Conservation (phyloP, 2,329 filamentous ascomycete genomes). For the Microdochium nivale region DNA sequence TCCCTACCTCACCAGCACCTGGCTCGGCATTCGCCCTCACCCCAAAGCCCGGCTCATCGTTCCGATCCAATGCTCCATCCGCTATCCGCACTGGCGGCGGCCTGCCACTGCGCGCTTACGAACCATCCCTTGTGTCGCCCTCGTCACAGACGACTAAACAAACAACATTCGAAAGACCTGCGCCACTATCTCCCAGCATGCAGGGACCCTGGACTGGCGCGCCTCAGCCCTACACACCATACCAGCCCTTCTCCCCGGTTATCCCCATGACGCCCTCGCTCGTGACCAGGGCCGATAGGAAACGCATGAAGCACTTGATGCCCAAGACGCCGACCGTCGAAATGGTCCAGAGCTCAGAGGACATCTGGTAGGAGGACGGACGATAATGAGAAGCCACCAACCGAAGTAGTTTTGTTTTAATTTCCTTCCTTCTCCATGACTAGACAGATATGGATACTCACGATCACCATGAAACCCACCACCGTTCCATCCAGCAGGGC, state of each 20-base stretch:
- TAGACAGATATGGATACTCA: neutral
- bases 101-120: conserved; percentile 54
- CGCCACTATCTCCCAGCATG: conserved; percentile 47
- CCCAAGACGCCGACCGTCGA: conserved; percentile 54
- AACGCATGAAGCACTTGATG: conserved; percentile 55
- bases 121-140: conserved; percentile 45
- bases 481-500: neutral
- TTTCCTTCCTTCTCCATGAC: neutral
- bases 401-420: neutral
- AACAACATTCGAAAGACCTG: conserved; percentile 52
- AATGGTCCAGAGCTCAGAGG: conserved; percentile 53
- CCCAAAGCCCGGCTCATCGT: conserved; percentile 41
- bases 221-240: conserved; percentile 65
- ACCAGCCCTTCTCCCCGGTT: conserved; percentile 69
- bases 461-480: neutral
- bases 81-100: conserved; percentile 48
- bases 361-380: conserved; percentile 46
- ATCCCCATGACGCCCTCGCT: conserved; percentile 70
- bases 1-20: neutral
- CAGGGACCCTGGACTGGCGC: conserved; percentile 55
- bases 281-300: conserved; percentile 62
- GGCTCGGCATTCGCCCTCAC: conserved; percentile 26
- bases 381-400: neutral
- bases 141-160: conserved; percentile 48
- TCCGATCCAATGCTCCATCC: conserved; percentile 40